phyloP scores from a whole-genome alignment of 2,329 filamentous ascomycete species.

The Geosmithia putterillii region DNA sequence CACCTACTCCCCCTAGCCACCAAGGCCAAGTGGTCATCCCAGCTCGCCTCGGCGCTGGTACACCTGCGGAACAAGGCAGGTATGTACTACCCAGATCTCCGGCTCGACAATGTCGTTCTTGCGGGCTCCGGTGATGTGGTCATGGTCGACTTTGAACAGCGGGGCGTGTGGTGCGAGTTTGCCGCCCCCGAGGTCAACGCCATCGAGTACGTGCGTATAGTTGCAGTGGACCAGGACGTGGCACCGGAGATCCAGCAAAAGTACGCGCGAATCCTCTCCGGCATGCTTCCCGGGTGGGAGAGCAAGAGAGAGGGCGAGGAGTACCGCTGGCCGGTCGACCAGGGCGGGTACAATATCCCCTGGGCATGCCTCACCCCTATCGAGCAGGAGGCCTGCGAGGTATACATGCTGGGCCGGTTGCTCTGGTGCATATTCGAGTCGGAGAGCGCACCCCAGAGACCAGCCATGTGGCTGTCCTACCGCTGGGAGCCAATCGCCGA shows the following conservation, averaged over 20 bases:
- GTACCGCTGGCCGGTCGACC: constrained; percentile 30
- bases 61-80: constrained; percentile 32
- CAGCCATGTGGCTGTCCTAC: constrained; percentile 48
- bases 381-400: constrained; percentile 46
- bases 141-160: constrained; percentile 51
- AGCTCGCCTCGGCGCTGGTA: constrained; percentile 36
- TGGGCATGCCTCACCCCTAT: constrained; percentile 38
- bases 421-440: constrained; percentile 53
- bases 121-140: constrained; percentile 31
- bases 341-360: constrained; percentile 39
- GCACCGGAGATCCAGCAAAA: constrained; percentile 22
- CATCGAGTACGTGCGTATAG: constrained; percentile 42
- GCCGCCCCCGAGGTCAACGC: constrained; percentile 47
- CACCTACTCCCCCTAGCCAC: constrained; percentile 25
- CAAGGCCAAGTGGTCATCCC: constrained; percentile 40
- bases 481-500: constrained; percentile 40
- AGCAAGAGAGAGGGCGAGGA: constrained; percentile 23
- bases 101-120: constrained; percentile 47
- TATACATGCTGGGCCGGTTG: constrained; percentile 50
- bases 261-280: constrained; percentile 27
- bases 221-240: constrained; percentile 36
- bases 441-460: constrained; percentile 42
- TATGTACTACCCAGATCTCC: constrained; percentile 45
- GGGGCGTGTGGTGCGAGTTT: constrained; percentile 51
- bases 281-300: constrained; percentile 34